A percentile compares a stretch with the other conserved stretches of the same genome.
Conservation (phyloP, 345 rosid species). For the Lepidium africanum region DNA sequence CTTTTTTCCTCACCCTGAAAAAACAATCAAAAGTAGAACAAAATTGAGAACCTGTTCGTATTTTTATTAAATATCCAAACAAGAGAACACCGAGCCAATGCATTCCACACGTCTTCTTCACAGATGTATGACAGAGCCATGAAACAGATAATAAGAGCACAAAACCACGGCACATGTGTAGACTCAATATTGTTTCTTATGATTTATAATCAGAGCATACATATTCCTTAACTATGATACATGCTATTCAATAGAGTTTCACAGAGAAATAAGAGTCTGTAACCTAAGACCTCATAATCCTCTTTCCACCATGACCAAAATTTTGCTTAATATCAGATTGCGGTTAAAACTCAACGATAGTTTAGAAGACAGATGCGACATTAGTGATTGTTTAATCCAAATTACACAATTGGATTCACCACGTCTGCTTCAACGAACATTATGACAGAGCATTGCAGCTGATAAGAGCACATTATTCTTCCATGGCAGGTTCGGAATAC, state of each 20-base stretch:
- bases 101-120: not conserved
- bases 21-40: not conserved
- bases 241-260: not conserved
- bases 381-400: not conserved
- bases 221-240: not conserved
- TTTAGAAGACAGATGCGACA: not conserved
- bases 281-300: not conserved
- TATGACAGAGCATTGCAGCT: constrained; percentile 4
- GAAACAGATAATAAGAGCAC: not conserved
- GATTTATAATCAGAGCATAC: not conserved
- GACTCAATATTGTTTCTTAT: not conserved
- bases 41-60: not conserved
- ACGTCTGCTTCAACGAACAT: not conserved
- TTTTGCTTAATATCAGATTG: not conserved
- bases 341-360: not conserved
- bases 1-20: constrained; percentile 8
- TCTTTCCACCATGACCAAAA: not conserved
- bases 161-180: not conserved
- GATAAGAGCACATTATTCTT: not conserved
- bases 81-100: not conserved
- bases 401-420: not conserved
- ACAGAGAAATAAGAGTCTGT: not conserved
- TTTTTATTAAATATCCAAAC: not conserved
- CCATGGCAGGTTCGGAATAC: not conserved
- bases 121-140: not conserved